Base-by-base conservation (phyloP, 2,329 filamentous ascomycete species). In the Fusarium kyushuense region DNA sequence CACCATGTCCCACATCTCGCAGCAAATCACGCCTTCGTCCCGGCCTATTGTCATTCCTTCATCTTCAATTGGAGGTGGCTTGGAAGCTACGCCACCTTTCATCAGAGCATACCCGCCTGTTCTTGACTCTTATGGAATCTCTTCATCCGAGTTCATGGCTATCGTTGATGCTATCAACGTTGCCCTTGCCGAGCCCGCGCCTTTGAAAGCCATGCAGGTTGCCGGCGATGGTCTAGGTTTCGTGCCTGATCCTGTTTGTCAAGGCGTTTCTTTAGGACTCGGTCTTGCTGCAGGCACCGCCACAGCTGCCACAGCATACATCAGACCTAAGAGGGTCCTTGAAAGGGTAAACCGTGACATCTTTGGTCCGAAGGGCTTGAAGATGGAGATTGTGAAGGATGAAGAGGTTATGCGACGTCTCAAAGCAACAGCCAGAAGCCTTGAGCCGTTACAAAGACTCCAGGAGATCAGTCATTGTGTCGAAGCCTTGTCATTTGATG, bases 101-200 rank as follows among this genome's bases (percentile, higher is more conserved):
- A 30, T 54, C 4, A 49, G 62, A 3, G 62, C 62, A 12, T 65
- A 65, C 4, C 62, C 62, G 13, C 61, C 38, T 2, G 17, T 65
- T 2, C 62, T 65, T 8, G 3, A 3, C 19, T 45, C 42, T 4
- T 65, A 54, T 11, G 42, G 19, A 1, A 23, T 65, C 17, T 48
- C 61, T 2, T 53, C 61, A 5, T 23, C 29, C 3, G 23, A 54
- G 0, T 65, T 65, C 3, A 43, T 60, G 36, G 30, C 38, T 3
- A 29, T 65, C 0, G 25, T 65, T 0, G 62, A 65, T 1, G 23
- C 30, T 0, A 27, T 65, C 3, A 65, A 65, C 5, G 19, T 65
- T 4, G 54, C 60, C 2, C 42, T 60, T 1, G 62, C 61, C 3
- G 54, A 65, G 1, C 47, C 62, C 4, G 38, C 62, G 1, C 46